Percentiles rank a stretch among this genome's conserved stretches.
Conservation (phyloP, 495 filamentous ascomycete genomes). For the Aspergillus avenaceus region DNA sequence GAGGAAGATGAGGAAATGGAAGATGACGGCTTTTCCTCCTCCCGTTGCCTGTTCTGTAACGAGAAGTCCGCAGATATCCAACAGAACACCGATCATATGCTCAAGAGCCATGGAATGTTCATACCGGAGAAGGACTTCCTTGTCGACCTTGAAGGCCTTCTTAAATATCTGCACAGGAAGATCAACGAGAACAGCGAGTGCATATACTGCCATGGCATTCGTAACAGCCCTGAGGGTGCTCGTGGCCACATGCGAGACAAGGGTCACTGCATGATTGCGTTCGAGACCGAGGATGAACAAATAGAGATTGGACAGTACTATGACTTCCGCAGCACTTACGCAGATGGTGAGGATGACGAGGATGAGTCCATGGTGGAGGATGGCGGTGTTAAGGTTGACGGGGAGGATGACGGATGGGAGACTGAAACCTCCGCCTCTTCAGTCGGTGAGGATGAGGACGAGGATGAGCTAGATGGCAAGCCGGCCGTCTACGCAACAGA, state of each 20-base stretch:
- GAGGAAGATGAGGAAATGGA: slow-evolving; percentile 26
- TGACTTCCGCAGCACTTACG: slow-evolving; percentile 93
- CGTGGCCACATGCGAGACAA: slow-evolving; percentile 97
- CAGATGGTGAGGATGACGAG: slow-evolving; percentile 63
- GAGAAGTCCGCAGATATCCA: slow-evolving; percentile 65
- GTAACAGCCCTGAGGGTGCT: slow-evolving; percentile 66
- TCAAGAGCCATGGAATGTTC: slow-evolving; percentile 90
- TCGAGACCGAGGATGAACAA: slow-evolving; percentile 83
- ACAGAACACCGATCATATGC: slow-evolving; percentile 83
- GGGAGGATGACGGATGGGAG: slow-evolving; percentile 74
- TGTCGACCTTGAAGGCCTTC: slow-evolving; percentile 72
- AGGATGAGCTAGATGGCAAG: slow-evolving; percentile 26
- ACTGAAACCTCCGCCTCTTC: slow-evolving; percentile 84
- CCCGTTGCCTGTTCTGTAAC: slow-evolving; percentile 88
- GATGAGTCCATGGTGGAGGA: slow-evolving; percentile 28
- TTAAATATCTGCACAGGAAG: slow-evolving; percentile 72
- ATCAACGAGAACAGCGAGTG: slow-evolving; percentile 74
- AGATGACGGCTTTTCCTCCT: slow-evolving; percentile 40
- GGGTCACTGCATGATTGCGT: slow-evolving; percentile 94
- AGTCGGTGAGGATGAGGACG: slow-evolving; percentile 51
- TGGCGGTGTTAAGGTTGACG: slow-evolving; percentile 36
- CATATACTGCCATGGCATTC: slow-evolving; percentile 75
- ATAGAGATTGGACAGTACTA: slow-evolving; percentile 97
- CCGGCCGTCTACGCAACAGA: slow-evolving; percentile 80
- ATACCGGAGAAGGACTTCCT: slow-evolving; percentile 84